Percentiles rank a stretch among this genome's conserved stretches.
Evolutionary conservation across 106 monocot species (phyloP).

Genomic region (Dendrobium officinale): DNA sequence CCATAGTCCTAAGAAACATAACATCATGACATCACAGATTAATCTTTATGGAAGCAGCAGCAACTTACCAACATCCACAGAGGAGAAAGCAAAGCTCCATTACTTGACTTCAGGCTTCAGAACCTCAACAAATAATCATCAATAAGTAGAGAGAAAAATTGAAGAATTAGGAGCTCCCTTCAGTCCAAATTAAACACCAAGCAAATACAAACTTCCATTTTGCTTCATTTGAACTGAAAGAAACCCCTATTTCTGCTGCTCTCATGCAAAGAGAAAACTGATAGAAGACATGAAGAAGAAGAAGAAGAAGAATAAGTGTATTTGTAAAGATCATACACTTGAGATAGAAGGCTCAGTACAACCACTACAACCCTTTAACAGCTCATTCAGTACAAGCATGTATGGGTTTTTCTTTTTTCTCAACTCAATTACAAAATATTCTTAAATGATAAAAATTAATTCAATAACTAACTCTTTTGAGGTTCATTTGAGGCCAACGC

Average conservation of each 20-base stretch:
- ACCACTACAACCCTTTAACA: not conserved
- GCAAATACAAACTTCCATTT: not conserved
- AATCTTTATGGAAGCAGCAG: not conserved
- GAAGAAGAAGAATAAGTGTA: not conserved
- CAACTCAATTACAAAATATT: too few species aligned
- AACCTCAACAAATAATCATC: not conserved
- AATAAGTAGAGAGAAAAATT: not conserved
- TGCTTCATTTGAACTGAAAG: slow-evolving; percentile 5
- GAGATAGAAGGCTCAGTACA: not conserved
- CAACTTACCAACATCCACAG: not conserved
- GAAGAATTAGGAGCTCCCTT: slow-evolving; percentile 7
- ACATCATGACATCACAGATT: too few species aligned
- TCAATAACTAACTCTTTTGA: too few species aligned
- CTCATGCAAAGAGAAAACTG: not conserved
- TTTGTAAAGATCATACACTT: not conserved
- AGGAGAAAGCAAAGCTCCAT: too few species aligned
- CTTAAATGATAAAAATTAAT: too few species aligned
- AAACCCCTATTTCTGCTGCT: not conserved
- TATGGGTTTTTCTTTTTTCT: too few species aligned
- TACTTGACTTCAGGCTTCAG: too few species aligned
- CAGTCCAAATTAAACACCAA: slow-evolving; percentile 4
- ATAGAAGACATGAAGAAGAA: not conserved
- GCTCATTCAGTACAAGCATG: too few species aligned
- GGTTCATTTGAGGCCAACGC: too few species aligned
- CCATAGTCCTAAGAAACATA: too few species aligned